Base-by-base conservation (phyloP, 2,329 filamentous ascomycete genomes). In the Cladosporium sphaerospermum region DNA sequence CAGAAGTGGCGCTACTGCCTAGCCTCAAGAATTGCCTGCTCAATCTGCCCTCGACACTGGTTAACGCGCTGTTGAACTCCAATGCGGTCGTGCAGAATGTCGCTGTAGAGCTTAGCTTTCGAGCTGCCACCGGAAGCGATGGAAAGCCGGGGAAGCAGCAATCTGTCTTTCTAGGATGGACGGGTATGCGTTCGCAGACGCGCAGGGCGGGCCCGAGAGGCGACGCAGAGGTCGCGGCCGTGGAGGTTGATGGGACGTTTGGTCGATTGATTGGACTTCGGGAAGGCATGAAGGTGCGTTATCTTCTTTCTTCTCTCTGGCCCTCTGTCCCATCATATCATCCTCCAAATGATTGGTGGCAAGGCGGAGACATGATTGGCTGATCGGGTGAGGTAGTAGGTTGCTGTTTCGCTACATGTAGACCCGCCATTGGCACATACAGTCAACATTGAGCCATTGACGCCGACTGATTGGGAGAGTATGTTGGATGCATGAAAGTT, bases 81-180 rank as follows among this genome's bases (percentile, higher is more conserved):
- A 95, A 97, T 68, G 91, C 91, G 41, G 88, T 91, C 55, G 89
- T 88, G 33, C 93, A 99, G 73, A 96, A 97, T 86, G 89, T 97
- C 62, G 81, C 97, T 57, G 86, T 99, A 69, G 93, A 99, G 73
- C 80, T 99, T 59, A 86, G 79, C 68, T 95, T 87, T 72, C 83
- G 84, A 64, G 74, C 78, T 18, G 69, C 80, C 10, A 62, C 52
- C 9, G 52, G 37, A 5, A 49, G 62, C 41, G 71, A 73, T 51
- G 70, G 62, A 39, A 39, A 56, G 10, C 49, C 57, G 3, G 53
- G 45, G 7, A 67, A 76, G 50, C 81, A 83, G 61, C 81, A 79
- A 64, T 95, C 88, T 45, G 78, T 95, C 62, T 99, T 87, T 68
- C 78, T 95, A 55, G 93, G 93, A 69, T 99, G 93, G 93, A 96